These are phyloP conservation scores for Microsporum audouinii DNA, from an alignment of 2,329 filamentous ascomycete genomes.

Conservation along the genomic window DNA sequence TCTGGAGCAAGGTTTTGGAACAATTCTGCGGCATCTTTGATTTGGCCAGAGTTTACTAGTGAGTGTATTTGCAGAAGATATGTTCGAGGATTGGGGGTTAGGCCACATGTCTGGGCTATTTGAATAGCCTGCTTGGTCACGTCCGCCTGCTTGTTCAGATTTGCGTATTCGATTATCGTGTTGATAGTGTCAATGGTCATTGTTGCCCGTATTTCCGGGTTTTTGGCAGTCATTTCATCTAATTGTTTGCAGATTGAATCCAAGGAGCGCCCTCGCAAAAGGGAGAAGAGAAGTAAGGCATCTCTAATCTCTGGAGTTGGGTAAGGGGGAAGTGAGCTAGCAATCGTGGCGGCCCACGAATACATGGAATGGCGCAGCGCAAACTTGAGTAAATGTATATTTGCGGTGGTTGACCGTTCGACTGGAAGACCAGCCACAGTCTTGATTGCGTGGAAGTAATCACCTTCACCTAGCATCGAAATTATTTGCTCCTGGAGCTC, in stretches of 20 bases:
- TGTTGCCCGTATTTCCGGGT: constrained; percentile 33
- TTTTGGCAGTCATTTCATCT: constrained; percentile 47
- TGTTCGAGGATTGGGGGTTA: constrained; percentile 58
- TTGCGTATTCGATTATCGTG: constrained; percentile 58
- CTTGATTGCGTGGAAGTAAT: constrained; percentile 51
- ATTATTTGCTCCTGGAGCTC: constrained; percentile 43
- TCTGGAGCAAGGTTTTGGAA: constrained; percentile 45
- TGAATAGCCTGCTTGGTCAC: constrained; percentile 62
- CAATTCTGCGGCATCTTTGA: constrained; percentile 48
- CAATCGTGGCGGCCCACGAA: constrained; percentile 52
- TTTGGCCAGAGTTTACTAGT: constrained; percentile 58
- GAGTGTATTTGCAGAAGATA: constrained; percentile 66
- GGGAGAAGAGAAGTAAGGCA: constrained; percentile 62
- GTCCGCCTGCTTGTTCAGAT: constrained; percentile 56
- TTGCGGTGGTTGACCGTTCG: constrained; percentile 37
- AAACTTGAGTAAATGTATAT: constrained; percentile 48
- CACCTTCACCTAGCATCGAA: constrained; percentile 48
- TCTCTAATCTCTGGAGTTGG: constrained; percentile 54
- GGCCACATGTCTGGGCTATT: constrained; percentile 52
- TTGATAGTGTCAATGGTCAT: constrained; percentile 68
- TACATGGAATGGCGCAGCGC: constrained; percentile 49
- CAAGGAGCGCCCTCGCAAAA: constrained; percentile 57
- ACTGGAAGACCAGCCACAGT: constrained; percentile 52
- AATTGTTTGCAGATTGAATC: constrained; percentile 66
- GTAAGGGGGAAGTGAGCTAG: constrained; percentile 38